Evolutionary conservation across 306 rosid genomes (phyloP).

Genomic region (Casuarina glauca): DNA sequence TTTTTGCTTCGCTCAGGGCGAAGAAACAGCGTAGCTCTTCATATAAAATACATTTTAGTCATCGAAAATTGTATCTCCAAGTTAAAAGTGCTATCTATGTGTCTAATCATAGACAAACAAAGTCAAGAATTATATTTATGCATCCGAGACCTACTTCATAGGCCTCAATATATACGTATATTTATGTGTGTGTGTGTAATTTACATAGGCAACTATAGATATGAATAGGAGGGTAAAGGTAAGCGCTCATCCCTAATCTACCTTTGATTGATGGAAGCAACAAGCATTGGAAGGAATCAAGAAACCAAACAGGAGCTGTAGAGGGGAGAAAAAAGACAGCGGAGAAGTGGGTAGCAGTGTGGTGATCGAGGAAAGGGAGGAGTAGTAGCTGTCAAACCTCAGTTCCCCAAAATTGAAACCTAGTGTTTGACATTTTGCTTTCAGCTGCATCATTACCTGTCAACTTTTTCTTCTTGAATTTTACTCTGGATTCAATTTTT

Average conservation of each 20-base stretch:
- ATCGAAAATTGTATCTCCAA: too few species aligned
- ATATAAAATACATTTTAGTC: not conserved
- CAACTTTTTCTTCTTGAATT: slow-evolving; percentile 52
- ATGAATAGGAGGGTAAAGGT: not conserved
- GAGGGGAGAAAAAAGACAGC: not conserved
- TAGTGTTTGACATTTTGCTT: slow-evolving; percentile 97
- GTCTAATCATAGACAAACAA: not conserved
- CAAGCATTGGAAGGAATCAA: not conserved
- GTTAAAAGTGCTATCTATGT: not conserved
- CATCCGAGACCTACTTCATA: too few species aligned
- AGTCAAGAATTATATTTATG: not conserved
- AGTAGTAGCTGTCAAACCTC: slow-evolving; percentile 54
- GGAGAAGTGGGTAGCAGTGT: slow-evolving; percentile 7
- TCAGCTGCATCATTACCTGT: slow-evolving; percentile 48
- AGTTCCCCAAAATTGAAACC: slow-evolving; percentile 50
- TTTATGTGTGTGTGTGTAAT: not conserved
- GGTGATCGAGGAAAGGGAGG: slow-evolving; percentile 34
- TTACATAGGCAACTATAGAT: too few species aligned
- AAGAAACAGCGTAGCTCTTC: not conserved
- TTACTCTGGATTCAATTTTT: not conserved
- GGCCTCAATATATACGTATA: too few species aligned
- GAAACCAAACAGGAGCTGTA: not conserved
- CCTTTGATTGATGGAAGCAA: not conserved
- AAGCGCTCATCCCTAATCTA: not conserved
- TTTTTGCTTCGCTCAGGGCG: not conserved